phyloP scores from a whole-genome alignment of 495 filamentous ascomycete species.

The Xeromyces bisporus region DNA sequence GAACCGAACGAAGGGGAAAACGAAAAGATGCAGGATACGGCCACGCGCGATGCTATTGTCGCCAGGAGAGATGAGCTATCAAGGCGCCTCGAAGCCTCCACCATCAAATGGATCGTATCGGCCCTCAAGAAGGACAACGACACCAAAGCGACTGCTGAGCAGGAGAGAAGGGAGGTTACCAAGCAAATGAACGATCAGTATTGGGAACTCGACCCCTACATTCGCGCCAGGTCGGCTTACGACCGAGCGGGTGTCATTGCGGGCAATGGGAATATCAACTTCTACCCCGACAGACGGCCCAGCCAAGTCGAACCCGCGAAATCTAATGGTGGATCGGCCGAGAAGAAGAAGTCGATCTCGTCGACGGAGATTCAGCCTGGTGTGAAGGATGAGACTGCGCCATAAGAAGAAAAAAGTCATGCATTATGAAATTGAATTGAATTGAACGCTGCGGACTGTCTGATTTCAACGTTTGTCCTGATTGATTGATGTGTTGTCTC shows the following conservation, averaged over 20 bases:
- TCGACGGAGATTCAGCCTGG: not conserved
- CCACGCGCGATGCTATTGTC: constrained; percentile 42
- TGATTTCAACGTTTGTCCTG: too few species aligned
- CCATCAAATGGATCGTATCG: constrained; percentile 49
- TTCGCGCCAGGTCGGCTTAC: constrained; percentile 55
- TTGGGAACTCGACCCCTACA: constrained; percentile 66
- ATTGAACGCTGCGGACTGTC: too few species aligned
- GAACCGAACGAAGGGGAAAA: constrained; percentile 60
- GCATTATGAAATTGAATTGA: too few species aligned
- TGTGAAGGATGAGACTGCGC: not conserved
- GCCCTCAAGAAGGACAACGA: constrained; percentile 29
- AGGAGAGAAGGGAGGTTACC: constrained; percentile 42
- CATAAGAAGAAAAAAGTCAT: too few species aligned
- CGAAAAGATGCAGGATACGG: constrained; percentile 47
- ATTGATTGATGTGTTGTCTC: too few species aligned
- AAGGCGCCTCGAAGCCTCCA: constrained; percentile 50
- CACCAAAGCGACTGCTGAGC: constrained; percentile 30
- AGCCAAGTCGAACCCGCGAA: constrained; percentile 12
- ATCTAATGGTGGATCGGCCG: constrained; percentile 7
- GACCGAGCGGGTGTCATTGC: constrained; percentile 56
- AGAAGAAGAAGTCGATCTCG: constrained; percentile 19
- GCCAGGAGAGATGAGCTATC: constrained; percentile 42
- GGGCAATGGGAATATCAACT: constrained; percentile 47
- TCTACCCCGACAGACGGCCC: constrained; percentile 41
- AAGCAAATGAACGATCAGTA: constrained; percentile 54